These are phyloP conservation scores for Tetrahymena malaccensis DNA, from an alignment of 73 alveolate genomes.

Conservation along the genomic window DNA sequence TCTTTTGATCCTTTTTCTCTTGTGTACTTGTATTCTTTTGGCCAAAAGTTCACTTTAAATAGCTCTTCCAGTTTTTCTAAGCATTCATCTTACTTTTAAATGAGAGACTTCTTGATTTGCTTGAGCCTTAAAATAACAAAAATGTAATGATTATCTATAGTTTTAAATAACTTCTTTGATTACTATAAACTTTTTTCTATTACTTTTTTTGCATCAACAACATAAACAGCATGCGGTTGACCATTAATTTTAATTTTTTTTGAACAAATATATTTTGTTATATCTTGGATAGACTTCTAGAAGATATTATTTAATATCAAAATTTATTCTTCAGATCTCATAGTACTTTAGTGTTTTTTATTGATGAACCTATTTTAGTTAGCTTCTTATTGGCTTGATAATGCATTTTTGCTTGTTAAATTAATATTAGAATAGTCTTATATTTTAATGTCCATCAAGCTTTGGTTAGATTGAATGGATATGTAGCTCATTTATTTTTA, in stretches of 20 bases:
- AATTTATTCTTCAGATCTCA: not conserved
- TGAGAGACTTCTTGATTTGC: not conserved
- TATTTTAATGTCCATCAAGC: not conserved
- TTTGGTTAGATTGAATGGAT: not conserved
- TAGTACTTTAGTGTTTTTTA: too few species aligned
- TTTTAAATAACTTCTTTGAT: not conserved
- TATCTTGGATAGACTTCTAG: not conserved
- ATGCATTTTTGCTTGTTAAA: not conserved
- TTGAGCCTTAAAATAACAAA: not conserved
- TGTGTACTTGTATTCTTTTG: not conserved
- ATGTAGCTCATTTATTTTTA: too few species aligned
- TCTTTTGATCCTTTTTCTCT: not conserved
- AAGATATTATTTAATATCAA: too few species aligned
- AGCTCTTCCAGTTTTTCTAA: not conserved
- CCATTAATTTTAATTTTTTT: not conserved
- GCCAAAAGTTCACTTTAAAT: not conserved
- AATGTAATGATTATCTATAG: not conserved
- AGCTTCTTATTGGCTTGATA: not conserved
- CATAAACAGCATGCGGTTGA: not conserved
- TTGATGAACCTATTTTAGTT: not conserved
- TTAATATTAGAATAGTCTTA: not conserved
- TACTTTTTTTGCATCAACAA: not conserved
- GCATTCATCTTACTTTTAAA: not conserved
- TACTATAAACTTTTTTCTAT: not conserved
- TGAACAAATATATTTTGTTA: not conserved